phyloP scores from a whole-genome alignment of 1,139 yeast genomes.

The Suhomyces wounanorum region DNA sequence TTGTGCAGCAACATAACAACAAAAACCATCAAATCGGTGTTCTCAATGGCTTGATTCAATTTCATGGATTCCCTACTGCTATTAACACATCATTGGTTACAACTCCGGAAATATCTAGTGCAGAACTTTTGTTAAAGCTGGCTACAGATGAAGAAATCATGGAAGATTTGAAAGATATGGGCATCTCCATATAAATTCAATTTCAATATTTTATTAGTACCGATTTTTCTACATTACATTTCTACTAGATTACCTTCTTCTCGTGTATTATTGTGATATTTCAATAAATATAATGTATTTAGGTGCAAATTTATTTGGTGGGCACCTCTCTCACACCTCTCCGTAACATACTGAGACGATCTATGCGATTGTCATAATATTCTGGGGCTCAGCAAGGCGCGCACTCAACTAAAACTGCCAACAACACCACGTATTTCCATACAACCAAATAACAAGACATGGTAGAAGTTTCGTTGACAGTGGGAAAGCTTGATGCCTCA shows the following conservation, averaged over 20 bases:
- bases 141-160: constrained; percentile 64
- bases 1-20: constrained; percentile 56
- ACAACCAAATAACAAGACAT: constrained; percentile 27
- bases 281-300: neutral
- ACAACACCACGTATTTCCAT: constrained; percentile 4
- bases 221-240: neutral
- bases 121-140: constrained; percentile 47
- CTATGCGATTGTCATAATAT: neutral
- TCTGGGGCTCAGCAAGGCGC: neutral
- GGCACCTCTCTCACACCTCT: neutral
- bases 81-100: constrained; percentile 39
- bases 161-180: constrained; percentile 59
- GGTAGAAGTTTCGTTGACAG: constrained; percentile 91
- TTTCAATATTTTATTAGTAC: neutral
- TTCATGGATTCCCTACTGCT: constrained; percentile 72
- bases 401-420: constrained; percentile 1
- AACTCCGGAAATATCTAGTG: constrained; percentile 18
- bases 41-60: constrained; percentile 56
- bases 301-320: neutral
- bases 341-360: neutral
- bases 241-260: neutral
- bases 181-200: constrained; percentile 26
- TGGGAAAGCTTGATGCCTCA: constrained; percentile 94
- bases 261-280: constrained; percentile 1
- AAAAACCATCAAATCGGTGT: constrained; percentile 57